Conservation (phyloP, 2,329 filamentous ascomycete species). For the Fusarium napiforme region DNA sequence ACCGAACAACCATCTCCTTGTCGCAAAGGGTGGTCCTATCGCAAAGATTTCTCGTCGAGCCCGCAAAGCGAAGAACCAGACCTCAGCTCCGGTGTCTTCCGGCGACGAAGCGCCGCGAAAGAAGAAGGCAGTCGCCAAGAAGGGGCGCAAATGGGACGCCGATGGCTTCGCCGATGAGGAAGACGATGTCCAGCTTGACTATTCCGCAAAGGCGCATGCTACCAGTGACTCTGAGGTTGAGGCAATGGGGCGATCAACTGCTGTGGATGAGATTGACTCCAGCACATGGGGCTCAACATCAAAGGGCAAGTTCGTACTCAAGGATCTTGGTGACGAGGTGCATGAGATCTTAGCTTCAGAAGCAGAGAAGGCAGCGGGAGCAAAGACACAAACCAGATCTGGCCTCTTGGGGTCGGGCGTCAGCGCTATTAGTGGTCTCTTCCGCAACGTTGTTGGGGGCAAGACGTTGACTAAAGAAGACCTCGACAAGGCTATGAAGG, state of each 20-base stretch:
- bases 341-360: slow-evolving; percentile 86
- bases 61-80: slow-evolving; percentile 74
- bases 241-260: slow-evolving; percentile 62
- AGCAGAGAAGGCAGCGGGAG: slow-evolving; percentile 63
- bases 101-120: slow-evolving; percentile 80
- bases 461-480: slow-evolving; percentile 91
- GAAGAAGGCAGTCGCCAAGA: slow-evolving; percentile 83
- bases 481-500: slow-evolving; percentile 90
- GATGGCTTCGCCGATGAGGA: slow-evolving; percentile 89
- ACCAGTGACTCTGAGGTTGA: slow-evolving; percentile 65
- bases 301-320: slow-evolving; percentile 93
- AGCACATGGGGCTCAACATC: slow-evolving; percentile 86
- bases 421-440: slow-evolving; percentile 85
- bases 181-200: slow-evolving; percentile 83
- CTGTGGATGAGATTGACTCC: slow-evolving; percentile 79
- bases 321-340: slow-evolving; percentile 93
- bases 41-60: slow-evolving; percentile 84
- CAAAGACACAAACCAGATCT: slow-evolving; percentile 61
- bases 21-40: slow-evolving; percentile 78
- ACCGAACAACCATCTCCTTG: slow-evolving; percentile 72
- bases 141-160: slow-evolving; percentile 90
- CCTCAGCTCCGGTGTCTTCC: slow-evolving; percentile 76
- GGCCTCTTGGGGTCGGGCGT: slow-evolving; percentile 83
- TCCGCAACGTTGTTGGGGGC: slow-evolving; percentile 94
- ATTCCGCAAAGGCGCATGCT: slow-evolving; percentile 74